These are phyloP conservation scores for Candida anutae DNA, from an alignment of 1,139 yeast genomes.

Conservation along the genomic window DNA sequence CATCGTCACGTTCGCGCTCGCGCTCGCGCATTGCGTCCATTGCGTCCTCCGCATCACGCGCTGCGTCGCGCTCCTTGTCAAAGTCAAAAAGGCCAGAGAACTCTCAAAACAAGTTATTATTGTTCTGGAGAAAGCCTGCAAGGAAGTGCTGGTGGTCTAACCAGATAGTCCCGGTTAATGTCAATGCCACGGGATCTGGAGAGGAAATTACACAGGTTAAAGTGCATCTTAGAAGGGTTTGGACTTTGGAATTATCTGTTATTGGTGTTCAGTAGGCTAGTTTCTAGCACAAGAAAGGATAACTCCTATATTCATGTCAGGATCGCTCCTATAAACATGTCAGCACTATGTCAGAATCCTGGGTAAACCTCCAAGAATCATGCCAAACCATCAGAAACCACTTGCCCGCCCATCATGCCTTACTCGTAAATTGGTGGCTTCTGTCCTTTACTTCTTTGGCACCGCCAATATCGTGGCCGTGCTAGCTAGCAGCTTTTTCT, in stretches of 20 bases:
- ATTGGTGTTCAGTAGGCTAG: constrained; percentile 41
- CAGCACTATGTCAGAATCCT: no score
- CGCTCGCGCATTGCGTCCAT: constrained; percentile 34
- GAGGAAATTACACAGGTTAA: constrained; percentile 24
- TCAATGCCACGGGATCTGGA: constrained; percentile 18
- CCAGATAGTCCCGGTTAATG: constrained; percentile 46
- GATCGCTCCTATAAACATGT: no score
- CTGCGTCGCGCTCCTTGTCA: constrained; percentile 50
- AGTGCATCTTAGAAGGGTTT: constrained; percentile 71
- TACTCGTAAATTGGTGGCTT: no score
- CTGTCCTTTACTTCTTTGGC: no score
- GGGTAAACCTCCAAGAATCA: no score
- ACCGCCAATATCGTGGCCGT: no score
- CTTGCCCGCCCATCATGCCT: no score
- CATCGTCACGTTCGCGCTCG: constrained; percentile 37
- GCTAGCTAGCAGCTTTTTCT: no score
- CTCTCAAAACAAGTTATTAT: constrained; percentile 61
- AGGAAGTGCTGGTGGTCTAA: constrained; percentile 99
- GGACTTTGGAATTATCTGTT: constrained; percentile 74
- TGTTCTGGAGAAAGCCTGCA: constrained; percentile 98
- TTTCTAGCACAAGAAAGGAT: no score
- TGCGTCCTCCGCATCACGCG: constrained; percentile 36
- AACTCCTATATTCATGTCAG: no score
- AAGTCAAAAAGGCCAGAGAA: constrained; percentile 28
- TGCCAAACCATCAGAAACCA: no score